Conservation (phyloP, 306 rosid species). For the Ochetophila trinervis region DNA sequence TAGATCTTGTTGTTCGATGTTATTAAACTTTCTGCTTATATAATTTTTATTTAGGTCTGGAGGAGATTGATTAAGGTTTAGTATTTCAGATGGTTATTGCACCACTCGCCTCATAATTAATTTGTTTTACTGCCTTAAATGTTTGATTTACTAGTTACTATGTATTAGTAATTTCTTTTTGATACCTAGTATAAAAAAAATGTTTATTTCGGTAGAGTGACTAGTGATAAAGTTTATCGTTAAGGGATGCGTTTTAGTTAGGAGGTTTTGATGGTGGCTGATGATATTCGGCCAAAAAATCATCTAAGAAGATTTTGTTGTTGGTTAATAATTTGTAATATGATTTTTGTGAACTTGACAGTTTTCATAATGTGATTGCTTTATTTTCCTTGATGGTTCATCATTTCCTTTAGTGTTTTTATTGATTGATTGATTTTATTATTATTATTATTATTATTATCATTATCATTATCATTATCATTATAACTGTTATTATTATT, state of each 20-base stretch:
- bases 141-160: too few species aligned
- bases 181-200: too few species aligned
- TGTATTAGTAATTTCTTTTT: too few species aligned
- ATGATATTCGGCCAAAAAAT: not conserved
- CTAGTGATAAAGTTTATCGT: too few species aligned
- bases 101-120: too few species aligned
- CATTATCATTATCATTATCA: too few species aligned
- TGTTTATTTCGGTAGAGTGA: too few species aligned
- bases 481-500: too few species aligned
- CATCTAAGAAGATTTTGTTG: not conserved
- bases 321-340: not conserved
- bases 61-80: not conserved
- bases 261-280: not conserved
- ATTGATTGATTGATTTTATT: too few species aligned
- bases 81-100: not conserved
- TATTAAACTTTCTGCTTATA: not conserved
- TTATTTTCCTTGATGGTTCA: not conserved
- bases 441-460: too few species aligned
- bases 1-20: not conserved
- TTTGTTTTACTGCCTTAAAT: too few species aligned
- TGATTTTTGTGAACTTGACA: not conserved
- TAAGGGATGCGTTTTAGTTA: not conserved
- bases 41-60: not conserved
- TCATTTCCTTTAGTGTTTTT: not conserved
- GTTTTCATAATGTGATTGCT: not conserved